These are phyloP conservation scores for Termitomyces sp. DNA, from an alignment of 768 basidiomycete genomes.

Conservation along the genomic window DNA sequence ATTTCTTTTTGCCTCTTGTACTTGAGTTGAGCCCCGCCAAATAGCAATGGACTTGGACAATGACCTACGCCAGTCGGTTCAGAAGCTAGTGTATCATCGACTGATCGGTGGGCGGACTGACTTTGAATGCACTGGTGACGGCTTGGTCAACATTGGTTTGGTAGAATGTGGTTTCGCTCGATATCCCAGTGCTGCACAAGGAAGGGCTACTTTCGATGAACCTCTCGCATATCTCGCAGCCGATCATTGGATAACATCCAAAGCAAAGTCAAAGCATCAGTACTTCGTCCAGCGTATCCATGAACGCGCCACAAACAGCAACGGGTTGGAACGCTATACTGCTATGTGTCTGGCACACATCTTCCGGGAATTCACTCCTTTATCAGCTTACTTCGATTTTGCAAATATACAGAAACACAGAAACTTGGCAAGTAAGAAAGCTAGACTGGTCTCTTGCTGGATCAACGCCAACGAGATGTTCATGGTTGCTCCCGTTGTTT, in stretches of 20 bases:
- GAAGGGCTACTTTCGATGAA: too few species aligned
- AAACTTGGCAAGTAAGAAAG: neutral
- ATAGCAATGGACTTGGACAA: too few species aligned
- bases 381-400: neutral
- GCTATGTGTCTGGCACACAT: neutral
- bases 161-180: too few species aligned
- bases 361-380: neutral
- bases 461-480: neutral
- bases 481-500: neutral
- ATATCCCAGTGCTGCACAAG: too few species aligned
- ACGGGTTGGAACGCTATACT: too few species aligned
- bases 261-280: neutral
- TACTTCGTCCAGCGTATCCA: neutral
- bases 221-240: neutral
- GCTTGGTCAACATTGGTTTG: too few species aligned
- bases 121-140: too few species aligned
- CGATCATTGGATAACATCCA: neutral
- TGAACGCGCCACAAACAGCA: neutral
- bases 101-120: too few species aligned
- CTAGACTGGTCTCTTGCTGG: slow-evolving; percentile 1
- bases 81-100: too few species aligned
- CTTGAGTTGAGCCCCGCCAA: too few species aligned
- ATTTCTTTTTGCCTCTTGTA: too few species aligned
- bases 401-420: neutral
- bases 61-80: too few species aligned